Percentiles rank a stretch among this genome's conserved stretches.
These are phyloP conservation scores for Didymella exigua DNA, from an alignment of 2,329 filamentous ascomycete genomes.

Conservation along the genomic window DNA sequence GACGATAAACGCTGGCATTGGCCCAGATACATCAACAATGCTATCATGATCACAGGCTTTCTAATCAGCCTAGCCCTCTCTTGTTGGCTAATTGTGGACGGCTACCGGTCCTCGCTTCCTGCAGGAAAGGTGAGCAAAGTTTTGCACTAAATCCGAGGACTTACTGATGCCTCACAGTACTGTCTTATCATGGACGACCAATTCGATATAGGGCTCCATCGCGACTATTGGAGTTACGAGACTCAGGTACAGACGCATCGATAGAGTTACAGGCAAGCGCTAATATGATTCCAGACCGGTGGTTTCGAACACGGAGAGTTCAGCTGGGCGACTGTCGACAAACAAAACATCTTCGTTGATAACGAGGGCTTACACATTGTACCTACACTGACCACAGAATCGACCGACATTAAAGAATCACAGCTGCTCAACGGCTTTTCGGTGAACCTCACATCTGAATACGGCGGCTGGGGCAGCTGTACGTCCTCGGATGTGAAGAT, in stretches of 20 bases:
- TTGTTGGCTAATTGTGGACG: not conserved
- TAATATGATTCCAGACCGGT: conserved; percentile 52
- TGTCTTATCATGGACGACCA: conserved; percentile 2
- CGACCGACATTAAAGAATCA: conserved; percentile 67
- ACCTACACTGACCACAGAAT: conserved; percentile 72
- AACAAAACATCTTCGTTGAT: conserved; percentile 75
- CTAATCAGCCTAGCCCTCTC: not conserved
- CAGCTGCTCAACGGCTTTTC: conserved; percentile 62
- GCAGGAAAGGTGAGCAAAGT: not conserved
- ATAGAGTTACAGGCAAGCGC: not conserved
- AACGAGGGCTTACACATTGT: conserved; percentile 74
- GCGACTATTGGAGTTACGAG: not conserved
- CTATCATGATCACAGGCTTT: not conserved
- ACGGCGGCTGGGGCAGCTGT: conserved; percentile 62
- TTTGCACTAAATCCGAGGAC: not conserved
- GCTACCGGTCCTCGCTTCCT: not conserved
- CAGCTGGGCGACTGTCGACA: conserved; percentile 71
- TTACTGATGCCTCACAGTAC: not conserved
- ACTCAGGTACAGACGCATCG: not conserved
- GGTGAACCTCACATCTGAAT: conserved; percentile 31
- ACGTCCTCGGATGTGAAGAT: conserved; percentile 63
- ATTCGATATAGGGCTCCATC: not conserved
- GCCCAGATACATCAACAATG: not conserved
- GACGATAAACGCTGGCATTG: not conserved
- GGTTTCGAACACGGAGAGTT: conserved; percentile 75